Evolutionary conservation across 2,329 filamentous ascomycete species (phyloP).

Genomic region (Venturia aucupariae): DNA sequence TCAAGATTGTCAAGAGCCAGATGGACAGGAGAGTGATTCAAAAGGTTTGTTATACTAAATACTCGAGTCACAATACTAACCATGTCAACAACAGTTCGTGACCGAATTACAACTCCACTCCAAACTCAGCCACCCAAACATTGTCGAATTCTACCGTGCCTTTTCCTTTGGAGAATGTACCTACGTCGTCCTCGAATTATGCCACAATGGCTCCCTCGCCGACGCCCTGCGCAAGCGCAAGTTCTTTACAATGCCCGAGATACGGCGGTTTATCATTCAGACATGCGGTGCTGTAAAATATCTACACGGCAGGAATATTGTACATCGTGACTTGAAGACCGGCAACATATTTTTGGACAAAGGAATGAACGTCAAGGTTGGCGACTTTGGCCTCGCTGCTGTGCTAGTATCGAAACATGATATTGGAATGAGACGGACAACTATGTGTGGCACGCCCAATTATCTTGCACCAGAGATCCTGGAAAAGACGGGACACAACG

Average conservation of each 20-base stretch:
- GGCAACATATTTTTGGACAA: constrained; percentile 94
- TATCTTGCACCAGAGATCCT: constrained; percentile 97
- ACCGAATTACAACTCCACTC: constrained; percentile 95
- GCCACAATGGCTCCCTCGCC: constrained; percentile 91
- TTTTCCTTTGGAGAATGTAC: constrained; percentile 86
- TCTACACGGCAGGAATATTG: constrained; percentile 90
- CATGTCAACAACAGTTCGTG: constrained; percentile 58
- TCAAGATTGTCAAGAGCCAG: constrained; percentile 76
- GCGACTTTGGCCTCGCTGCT: constrained; percentile 91
- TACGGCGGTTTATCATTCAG: constrained; percentile 87
- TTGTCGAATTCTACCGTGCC: constrained; percentile 89
- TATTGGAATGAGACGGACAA: constrained; percentile 77
- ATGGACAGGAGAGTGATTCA: constrained; percentile 78
- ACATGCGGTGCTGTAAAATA: constrained; percentile 97
- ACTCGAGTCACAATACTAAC: background rate
- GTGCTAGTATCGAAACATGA: constrained; percentile 86
- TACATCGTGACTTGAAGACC: constrained; percentile 95
- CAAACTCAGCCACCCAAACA: constrained; percentile 91
- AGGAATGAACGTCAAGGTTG: constrained; percentile 95
- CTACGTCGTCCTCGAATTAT: constrained; percentile 89
- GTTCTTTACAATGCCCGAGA: constrained; percentile 85
- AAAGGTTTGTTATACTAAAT: constrained; percentile 47
- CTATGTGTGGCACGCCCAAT: constrained; percentile 93
- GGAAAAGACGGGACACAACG: constrained; percentile 91
- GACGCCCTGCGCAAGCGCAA: constrained; percentile 94